phyloP scores from a whole-genome alignment of 1,139 yeast genomes.

The Pneumocystis canis region DNA sequence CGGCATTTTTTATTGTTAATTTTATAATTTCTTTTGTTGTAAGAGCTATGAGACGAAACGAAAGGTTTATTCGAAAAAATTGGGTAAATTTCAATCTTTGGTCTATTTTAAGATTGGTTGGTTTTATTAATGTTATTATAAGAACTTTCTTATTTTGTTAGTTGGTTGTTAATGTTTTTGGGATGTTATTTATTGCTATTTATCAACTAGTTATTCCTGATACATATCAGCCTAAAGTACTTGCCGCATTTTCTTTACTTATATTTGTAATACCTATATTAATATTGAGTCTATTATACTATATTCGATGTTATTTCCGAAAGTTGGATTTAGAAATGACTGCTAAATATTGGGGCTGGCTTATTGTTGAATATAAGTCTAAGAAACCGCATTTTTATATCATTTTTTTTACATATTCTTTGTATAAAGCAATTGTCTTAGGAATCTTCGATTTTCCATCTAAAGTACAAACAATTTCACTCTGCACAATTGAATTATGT shows the following conservation, averaged over 20 bases:
- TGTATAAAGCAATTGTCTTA: neutral
- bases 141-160: neutral
- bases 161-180: neutral
- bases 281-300: neutral
- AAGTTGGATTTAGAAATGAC: neutral
- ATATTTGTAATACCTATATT: neutral
- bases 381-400: neutral
- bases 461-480: neutral
- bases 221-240: neutral
- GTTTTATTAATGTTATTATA: neutral
- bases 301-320: neutral
- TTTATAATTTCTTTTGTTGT: neutral
- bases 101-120: neutral
- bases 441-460: neutral
- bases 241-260: neutral
- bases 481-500: neutral
- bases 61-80: neutral
- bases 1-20: neutral
- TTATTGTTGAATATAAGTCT: neutral
- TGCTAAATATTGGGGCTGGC: constrained; percentile 1
- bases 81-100: neutral
- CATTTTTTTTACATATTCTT: neutral
- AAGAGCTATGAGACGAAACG: neutral
- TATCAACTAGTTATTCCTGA: neutral
- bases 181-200: neutral